phyloP scores from a whole-genome alignment of 179 eudicot genomes.

The Patellifolia procumbens region DNA sequence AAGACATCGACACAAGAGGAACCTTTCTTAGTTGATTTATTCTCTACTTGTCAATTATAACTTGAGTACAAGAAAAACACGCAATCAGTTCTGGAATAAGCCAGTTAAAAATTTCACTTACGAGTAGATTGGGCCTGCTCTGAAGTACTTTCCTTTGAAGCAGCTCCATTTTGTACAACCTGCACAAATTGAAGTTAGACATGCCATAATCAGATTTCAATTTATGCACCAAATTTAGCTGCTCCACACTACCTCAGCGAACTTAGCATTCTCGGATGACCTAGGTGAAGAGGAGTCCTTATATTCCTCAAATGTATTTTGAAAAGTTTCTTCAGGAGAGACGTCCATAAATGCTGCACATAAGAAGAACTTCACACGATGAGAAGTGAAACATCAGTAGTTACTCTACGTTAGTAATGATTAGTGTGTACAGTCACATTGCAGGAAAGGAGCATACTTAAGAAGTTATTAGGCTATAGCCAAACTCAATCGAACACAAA shows the following conservation, averaged over 20 bases:
- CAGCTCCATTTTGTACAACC: slow-evolving; percentile 75
- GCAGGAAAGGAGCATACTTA: neutral
- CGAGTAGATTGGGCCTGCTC: slow-evolving; percentile 51
- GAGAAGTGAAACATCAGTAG: neutral
- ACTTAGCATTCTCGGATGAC: slow-evolving; percentile 40
- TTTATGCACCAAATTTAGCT: slow-evolving; percentile 10
- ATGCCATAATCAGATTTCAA: neutral
- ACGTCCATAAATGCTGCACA: slow-evolving; percentile 85
- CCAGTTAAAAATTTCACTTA: slow-evolving; percentile 29
- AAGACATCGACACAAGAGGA: neutral
- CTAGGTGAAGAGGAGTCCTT: slow-evolving; percentile 45
- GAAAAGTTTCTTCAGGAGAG: slow-evolving; percentile 74
- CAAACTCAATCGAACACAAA: neutral
- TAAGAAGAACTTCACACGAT: neutral
- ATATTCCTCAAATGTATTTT: slow-evolving; percentile 57
- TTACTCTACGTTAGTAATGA: neutral
- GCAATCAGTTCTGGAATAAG: neutral
- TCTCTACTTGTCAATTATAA: neutral
- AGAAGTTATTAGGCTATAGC: neutral
- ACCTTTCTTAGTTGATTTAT: neutral
- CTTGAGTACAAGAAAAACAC: neutral
- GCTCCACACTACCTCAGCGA: slow-evolving; percentile 46
- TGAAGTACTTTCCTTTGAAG: slow-evolving; percentile 42
- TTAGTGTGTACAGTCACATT: neutral
- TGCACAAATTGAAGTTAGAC: slow-evolving; percentile 25